Base-by-base conservation (phyloP, 306 rosid genomes). In the Castanea sativa region DNA sequence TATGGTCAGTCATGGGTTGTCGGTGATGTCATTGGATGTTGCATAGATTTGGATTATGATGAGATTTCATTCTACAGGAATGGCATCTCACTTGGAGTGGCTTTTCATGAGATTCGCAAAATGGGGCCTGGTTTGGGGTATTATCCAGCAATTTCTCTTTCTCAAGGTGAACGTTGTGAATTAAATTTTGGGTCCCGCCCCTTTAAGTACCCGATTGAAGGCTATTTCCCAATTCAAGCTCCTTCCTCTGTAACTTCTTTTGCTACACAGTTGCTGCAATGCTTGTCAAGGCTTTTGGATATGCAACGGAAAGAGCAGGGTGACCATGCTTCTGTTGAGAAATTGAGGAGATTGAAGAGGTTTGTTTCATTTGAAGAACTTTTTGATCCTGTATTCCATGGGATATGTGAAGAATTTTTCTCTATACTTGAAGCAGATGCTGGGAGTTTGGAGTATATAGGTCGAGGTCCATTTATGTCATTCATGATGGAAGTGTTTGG, bases 11-110 rank as follows among this genome's bases (percentile, higher is more conserved):
- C 93, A 43, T 95, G 99, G 98, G 98, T 89, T 86, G 91, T 86
- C 76, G 99, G 99, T 65, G 99, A 95, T 88, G 92, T 89, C 75
- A 95, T 95, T 71, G 99, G 99, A 61, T 95, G 99, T 78, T 95
- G 99, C 88, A 91, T 95, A 83, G 97, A 95, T 89, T 89, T 95
- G 84, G 97, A 91, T 67, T 75, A 51, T 73, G 85, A 89, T 83
- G 97, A 95, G 87, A 93, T 95, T 75, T 79, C 89, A 27, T 95
- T 95, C 89, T 91, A 77, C 72, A 87, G 98, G 85, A 95, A 95
- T 81, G 99, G 99, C 43, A 83, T 84, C 80, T 82, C 97, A 41
- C 98, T 95, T 75, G 97, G 98, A 80, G 88, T 90, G 85, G 99
- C 99, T 71, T 95, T 93, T 83, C 78, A 52, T 74, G 98, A 96